A percentile compares a stretch with the other conserved stretches of the same genome.
phyloP scores from a whole-genome alignment of 768 basidiomycete genomes.

The Lactifluus pinguis region DNA sequence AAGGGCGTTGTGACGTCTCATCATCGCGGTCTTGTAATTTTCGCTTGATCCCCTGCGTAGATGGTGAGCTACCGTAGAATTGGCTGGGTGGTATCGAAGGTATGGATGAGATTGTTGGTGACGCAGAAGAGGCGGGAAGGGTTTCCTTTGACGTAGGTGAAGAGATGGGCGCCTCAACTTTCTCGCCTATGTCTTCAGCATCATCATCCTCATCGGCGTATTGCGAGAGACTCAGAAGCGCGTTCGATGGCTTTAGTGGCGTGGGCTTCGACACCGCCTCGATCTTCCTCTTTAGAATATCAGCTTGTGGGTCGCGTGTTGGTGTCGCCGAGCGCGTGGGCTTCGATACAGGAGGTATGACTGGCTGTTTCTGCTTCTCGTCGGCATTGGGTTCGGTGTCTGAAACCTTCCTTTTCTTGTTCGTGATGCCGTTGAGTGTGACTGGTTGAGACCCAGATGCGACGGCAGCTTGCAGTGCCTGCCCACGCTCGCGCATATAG shows the following conservation, averaged over 20 bases:
- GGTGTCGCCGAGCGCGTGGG: neutral
- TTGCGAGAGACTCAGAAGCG: constrained; percentile 31
- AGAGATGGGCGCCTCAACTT: constrained; percentile 16
- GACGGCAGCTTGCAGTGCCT: constrained; percentile 58
- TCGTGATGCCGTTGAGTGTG: constrained; percentile 31
- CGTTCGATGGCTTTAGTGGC: constrained; percentile 23
- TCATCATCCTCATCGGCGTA: constrained; percentile 37
- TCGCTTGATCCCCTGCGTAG: constrained; percentile 30
- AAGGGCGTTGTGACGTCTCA: constrained; percentile 19
- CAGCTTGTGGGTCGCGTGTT: constrained; percentile 44
- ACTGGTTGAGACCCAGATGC: constrained; percentile 22
- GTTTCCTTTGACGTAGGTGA: neutral
- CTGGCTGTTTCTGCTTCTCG: constrained; percentile 41
- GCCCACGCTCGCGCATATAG: constrained; percentile 77
- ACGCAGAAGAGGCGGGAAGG: neutral
- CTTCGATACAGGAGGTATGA: constrained; percentile 38
- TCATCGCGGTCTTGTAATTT: constrained; percentile 31
- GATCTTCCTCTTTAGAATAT: constrained; percentile 45
- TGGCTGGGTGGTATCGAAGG: constrained; percentile 2
- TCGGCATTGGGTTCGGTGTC: constrained; percentile 34
- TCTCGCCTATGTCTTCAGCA: constrained; percentile 26
- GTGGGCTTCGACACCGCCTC: constrained; percentile 27
- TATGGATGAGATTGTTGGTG: constrained; percentile 2
- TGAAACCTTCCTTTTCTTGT: constrained; percentile 41
- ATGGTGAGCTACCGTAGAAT: constrained; percentile 9